Percentiles rank a stretch among this genome's conserved stretches.
Evolutionary conservation across 768 basidiomycete genomes (phyloP).

Genomic region (Daedaleopsis nitida): DNA sequence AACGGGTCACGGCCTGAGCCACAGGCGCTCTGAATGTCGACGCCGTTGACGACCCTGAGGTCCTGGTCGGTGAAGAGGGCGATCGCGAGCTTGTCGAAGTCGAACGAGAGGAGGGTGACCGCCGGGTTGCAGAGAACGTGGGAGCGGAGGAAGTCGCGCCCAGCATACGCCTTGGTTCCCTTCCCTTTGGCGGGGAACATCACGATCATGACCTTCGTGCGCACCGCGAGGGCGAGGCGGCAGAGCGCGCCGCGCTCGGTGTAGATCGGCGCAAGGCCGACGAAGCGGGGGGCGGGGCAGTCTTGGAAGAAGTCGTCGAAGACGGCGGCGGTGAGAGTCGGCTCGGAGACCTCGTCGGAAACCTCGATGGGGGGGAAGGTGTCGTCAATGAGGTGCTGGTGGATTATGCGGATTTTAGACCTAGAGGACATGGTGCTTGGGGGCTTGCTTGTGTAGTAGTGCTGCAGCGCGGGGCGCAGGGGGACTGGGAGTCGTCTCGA

Average conservation of each 20-base stretch:
- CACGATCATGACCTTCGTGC: constrained; percentile 27
- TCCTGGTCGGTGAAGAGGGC: constrained; percentile 45
- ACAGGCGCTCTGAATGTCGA: constrained; percentile 61
- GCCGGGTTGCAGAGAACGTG: constrained; percentile 46
- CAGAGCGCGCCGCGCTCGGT: constrained; percentile 42
- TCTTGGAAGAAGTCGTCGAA: constrained; percentile 19
- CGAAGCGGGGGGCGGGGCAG: constrained; percentile 24
- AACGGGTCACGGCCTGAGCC: constrained; percentile 34
- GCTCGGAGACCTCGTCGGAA: constrained; percentile 22
- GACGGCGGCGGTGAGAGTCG: constrained; percentile 20
- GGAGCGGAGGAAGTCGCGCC: constrained; percentile 38
- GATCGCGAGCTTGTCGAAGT: constrained; percentile 52
- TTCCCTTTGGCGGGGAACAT: constrained; percentile 25
- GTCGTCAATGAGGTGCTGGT: constrained; percentile 33
- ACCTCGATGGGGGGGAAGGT: constrained; percentile 22
- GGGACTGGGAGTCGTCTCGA: constrained; percentile 20
- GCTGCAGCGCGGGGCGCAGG: constrained; percentile 27
- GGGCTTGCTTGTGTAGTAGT: too few species aligned
- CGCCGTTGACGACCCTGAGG: constrained; percentile 47
- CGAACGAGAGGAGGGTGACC: constrained; percentile 54
- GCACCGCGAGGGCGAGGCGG: constrained; percentile 49
- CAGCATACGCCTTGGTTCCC: constrained; percentile 19
- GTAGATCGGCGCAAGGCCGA: constrained; percentile 58
- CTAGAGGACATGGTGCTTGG: constrained; percentile 8
- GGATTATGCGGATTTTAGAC: constrained; percentile 1